These are phyloP conservation scores for Fusarium sp. DNA, from an alignment of 2,329 filamentous ascomycete species.

Conservation along the genomic window DNA sequence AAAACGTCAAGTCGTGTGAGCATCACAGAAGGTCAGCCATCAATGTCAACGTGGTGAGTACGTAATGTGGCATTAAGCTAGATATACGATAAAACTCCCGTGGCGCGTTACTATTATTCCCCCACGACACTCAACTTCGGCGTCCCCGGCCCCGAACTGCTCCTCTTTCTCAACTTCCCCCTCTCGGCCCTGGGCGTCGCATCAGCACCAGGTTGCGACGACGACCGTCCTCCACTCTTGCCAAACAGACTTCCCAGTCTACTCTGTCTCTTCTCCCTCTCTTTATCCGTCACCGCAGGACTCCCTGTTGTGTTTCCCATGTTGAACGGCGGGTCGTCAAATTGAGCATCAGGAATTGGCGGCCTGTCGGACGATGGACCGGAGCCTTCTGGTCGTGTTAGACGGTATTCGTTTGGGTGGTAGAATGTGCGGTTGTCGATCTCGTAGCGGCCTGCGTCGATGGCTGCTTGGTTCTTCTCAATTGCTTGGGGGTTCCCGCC, in stretches of 20 bases:
- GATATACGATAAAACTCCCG: not conserved
- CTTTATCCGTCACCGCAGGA: slow-evolving; percentile 5
- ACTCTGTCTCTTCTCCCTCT: slow-evolving; percentile 15
- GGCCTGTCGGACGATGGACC: not conserved
- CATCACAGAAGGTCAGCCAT: fast-evolving
- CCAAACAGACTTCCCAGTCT: slow-evolving; percentile 23
- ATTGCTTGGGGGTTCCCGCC: slow-evolving; percentile 16
- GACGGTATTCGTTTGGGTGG: slow-evolving; percentile 25
- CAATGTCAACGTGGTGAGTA: not conserved
- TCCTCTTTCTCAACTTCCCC: slow-evolving; percentile 34
- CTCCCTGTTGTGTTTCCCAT: slow-evolving; percentile 6
- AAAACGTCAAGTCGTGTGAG: not conserved
- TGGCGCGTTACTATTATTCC: slow-evolving; percentile 13
- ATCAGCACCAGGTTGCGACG: not conserved
- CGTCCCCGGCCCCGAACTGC: slow-evolving; percentile 24
- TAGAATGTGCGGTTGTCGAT: slow-evolving; percentile 37
- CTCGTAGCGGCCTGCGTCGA: slow-evolving; percentile 39
- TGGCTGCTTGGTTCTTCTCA: slow-evolving; percentile 36
- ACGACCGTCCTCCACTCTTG: slow-evolving; percentile 9
- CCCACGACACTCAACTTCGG: slow-evolving; percentile 27
- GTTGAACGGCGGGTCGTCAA: not conserved
- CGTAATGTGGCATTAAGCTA: not conserved
- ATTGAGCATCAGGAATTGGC: not conserved
- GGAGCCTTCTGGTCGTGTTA: not conserved
- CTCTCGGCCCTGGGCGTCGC: slow-evolving; percentile 18